These are phyloP conservation scores for Plectranthus barbatus DNA, from an alignment of 257 asterid genomes.

Conservation along the genomic window DNA sequence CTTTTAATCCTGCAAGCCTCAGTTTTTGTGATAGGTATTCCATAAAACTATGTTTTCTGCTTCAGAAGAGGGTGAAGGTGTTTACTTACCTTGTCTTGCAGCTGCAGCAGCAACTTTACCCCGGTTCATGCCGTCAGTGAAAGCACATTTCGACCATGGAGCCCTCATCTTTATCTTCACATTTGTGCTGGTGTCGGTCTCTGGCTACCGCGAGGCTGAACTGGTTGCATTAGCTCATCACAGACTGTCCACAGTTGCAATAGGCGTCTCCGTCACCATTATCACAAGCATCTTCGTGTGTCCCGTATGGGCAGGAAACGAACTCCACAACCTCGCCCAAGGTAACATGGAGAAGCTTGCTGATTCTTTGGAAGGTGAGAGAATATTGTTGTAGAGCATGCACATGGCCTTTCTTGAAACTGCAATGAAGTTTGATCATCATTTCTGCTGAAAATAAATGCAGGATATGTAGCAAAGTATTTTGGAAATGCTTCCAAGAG, in stretches of 20 bases:
- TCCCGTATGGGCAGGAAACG: slow-evolving; percentile 74
- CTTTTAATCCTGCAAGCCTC: slow-evolving; percentile 56
- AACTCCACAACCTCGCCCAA: slow-evolving; percentile 47
- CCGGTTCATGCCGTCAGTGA: slow-evolving; percentile 54
- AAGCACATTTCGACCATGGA: slow-evolving; percentile 62
- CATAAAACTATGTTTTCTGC: neutral
- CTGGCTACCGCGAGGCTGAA: slow-evolving; percentile 64
- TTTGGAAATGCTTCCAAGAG: slow-evolving; percentile 15
- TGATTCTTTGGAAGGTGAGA: slow-evolving; percentile 62
- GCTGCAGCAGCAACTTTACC: slow-evolving; percentile 60
- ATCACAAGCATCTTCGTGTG: slow-evolving; percentile 37
- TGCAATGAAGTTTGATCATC: neutral
- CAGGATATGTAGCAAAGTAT: slow-evolving; percentile 38
- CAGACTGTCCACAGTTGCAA: slow-evolving; percentile 51
- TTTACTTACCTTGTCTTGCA: slow-evolving; percentile 31
- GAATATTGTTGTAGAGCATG: neutral
- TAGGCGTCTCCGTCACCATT: slow-evolving; percentile 60
- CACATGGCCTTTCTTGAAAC: neutral
- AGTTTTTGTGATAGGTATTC: slow-evolving; percentile 49
- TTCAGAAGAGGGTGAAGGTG: neutral
- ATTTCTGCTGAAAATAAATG: neutral
- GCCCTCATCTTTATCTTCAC: slow-evolving; percentile 68
- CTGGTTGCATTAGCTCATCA: slow-evolving; percentile 49
- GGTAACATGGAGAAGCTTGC: slow-evolving; percentile 57
- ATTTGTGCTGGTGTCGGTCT: slow-evolving; percentile 51